Conservation (phyloP, 371 early-diverging fungal genomes). For the Rhizomucor miehei region DNA sequence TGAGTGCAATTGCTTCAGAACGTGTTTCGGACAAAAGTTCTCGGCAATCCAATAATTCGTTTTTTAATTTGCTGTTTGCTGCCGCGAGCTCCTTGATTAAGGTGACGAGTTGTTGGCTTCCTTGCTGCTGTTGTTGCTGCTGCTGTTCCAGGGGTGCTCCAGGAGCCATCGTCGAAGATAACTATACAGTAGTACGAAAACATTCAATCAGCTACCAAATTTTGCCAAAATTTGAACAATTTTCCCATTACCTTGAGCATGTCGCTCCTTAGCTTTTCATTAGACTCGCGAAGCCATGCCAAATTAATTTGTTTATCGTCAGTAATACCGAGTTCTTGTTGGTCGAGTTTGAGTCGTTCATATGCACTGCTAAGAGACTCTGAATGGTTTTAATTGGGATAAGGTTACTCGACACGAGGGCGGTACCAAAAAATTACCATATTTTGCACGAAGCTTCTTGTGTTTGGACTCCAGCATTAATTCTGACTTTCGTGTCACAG, state of each 20-base stretch:
- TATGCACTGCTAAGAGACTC: slow-evolving; percentile 11
- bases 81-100: slow-evolving; percentile 45
- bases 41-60: slow-evolving; percentile 34
- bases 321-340: slow-evolving; percentile 22
- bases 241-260: slow-evolving; percentile 30
- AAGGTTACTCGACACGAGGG: slow-evolving; percentile 19
- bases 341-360: slow-evolving; percentile 28
- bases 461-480: slow-evolving; percentile 40
- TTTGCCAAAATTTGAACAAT: no score
- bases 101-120: slow-evolving; percentile 17
- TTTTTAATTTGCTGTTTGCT: slow-evolving; percentile 42
- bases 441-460: slow-evolving; percentile 38
- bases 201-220: not conserved
- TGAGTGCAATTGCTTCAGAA: slow-evolving; percentile 24
- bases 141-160: slow-evolving; percentile 1
- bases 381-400: not conserved
- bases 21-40: slow-evolving; percentile 32
- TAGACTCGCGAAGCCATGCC: slow-evolving; percentile 35
- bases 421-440: slow-evolving; percentile 23
- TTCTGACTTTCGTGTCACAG: slow-evolving; percentile 34
- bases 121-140: slow-evolving; percentile 1
- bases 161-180: slow-evolving; percentile 13
- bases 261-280: slow-evolving; percentile 39
- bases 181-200: slow-evolving; percentile 12
- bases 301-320: slow-evolving; percentile 18